Evolutionary conservation across 2,329 filamentous ascomycete species (phyloP).

Genomic region (Metarhizium sp.): DNA sequence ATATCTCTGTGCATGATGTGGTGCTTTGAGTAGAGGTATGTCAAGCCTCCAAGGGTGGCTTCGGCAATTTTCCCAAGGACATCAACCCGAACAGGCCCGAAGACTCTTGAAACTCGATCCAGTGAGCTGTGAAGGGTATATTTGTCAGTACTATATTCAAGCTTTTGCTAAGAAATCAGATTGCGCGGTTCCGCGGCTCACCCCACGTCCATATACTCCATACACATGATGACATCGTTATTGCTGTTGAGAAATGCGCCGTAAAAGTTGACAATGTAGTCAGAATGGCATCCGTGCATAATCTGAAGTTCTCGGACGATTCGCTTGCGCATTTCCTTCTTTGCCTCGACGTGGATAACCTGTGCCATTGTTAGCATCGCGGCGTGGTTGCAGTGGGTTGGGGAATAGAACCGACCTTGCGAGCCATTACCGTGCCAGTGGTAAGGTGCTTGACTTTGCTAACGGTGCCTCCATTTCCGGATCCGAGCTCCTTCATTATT

Average conservation of each 20-base stretch:
- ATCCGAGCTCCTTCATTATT: constrained; percentile 86
- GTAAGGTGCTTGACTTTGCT: constrained; percentile 95
- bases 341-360: constrained; percentile 97
- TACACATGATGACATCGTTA: constrained; percentile 98
- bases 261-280: constrained; percentile 96
- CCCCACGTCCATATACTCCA: constrained; percentile 99
- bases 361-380: constrained; percentile 27
- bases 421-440: constrained; percentile 92
- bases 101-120: constrained; percentile 87
- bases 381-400: not conserved
- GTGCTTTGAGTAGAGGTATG: constrained; percentile 90
- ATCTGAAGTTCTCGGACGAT: constrained; percentile 97
- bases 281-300: constrained; percentile 95
- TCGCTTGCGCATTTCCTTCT: constrained; percentile 92
- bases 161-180: not conserved
- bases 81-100: constrained; percentile 90
- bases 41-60: constrained; percentile 83
- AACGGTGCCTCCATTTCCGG: constrained; percentile 94
- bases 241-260: constrained; percentile 94
- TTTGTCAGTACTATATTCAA: not conserved
- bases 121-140: constrained; percentile 54
- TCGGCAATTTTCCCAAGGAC: constrained; percentile 97
- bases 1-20: constrained; percentile 99
- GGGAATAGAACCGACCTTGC: constrained; percentile 58
- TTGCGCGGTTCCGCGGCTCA: constrained; percentile 40